phyloP scores from a whole-genome alignment of 1,139 yeast genomes.

The Groenewaldozyma sp. region DNA sequence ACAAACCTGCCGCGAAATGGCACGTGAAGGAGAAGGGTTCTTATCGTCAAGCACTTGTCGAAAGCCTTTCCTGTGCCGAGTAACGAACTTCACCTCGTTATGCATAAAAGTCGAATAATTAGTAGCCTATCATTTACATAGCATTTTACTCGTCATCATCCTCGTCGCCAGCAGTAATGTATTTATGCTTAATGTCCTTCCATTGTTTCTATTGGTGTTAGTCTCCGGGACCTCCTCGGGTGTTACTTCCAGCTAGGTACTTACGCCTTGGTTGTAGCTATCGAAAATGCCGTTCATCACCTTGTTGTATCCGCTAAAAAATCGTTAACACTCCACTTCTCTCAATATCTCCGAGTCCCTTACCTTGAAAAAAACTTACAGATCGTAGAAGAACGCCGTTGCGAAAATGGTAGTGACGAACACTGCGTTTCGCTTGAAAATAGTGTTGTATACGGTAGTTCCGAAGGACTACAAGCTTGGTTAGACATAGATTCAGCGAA shows the following conservation, averaged over 20 bases:
- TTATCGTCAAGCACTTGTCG: too few species aligned
- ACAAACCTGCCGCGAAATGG: too few species aligned
- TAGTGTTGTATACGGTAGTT: slow-evolving; percentile 51
- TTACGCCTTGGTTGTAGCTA: slow-evolving; percentile 70
- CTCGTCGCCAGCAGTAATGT: slow-evolving; percentile 30
- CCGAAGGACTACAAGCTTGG: slow-evolving; percentile 32
- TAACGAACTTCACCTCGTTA: too few species aligned
- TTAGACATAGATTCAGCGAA: too few species aligned
- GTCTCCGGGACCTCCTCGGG: not conserved
- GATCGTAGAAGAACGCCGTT: slow-evolving; percentile 86
- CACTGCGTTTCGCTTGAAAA: slow-evolving; percentile 89
- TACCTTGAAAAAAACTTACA: slow-evolving; percentile 25
- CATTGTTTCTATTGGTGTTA: slow-evolving; percentile 55
- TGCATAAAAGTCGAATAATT: too few species aligned
- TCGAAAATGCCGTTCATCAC: slow-evolving; percentile 79
- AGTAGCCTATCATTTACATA: slow-evolving; percentile 2
- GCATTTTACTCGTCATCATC: slow-evolving; percentile 23
- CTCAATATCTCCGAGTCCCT: not conserved
- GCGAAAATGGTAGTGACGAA: slow-evolving; percentile 80
- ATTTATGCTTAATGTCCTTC: slow-evolving; percentile 78
- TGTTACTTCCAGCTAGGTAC: slow-evolving; percentile 10
- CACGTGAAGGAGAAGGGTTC: too few species aligned
- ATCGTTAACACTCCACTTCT: slow-evolving; percentile 12
- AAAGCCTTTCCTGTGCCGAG: too few species aligned
- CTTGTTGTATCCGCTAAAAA: slow-evolving; percentile 51